These are phyloP conservation scores for Gaertneriomyces sp. DNA, from an alignment of 192 early-diverging fungal species.

Conservation along the genomic window DNA sequence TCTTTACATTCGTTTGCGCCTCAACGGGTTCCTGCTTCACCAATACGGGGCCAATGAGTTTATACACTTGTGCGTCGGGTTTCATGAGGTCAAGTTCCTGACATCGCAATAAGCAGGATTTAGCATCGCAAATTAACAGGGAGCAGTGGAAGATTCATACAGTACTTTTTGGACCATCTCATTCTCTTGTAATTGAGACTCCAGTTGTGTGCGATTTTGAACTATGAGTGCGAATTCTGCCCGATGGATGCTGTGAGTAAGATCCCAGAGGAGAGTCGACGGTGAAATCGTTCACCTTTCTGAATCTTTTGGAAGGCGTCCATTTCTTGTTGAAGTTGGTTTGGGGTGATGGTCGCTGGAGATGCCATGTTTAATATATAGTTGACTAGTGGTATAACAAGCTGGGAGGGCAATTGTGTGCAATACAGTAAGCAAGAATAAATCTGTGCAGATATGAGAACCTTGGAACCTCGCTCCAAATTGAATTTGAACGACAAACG, in stretches of 20 bases:
- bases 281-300: constrained; percentile 46
- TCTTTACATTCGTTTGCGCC: constrained; percentile 83
- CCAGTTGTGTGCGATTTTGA: constrained; percentile 72
- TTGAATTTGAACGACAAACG: no score
- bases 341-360: no score
- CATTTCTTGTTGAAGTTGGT: constrained; percentile 66
- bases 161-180: constrained; percentile 80
- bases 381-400: no score
- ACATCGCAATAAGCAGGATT: not conserved
- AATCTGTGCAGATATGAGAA: no score
- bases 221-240: constrained; percentile 76
- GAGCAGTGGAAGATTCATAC: not conserved
- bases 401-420: no score
- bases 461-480: no score
- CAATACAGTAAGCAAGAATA: no score
- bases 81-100: constrained; percentile 85
- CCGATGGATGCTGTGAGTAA: not conserved
- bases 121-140: not conserved
- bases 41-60: constrained; percentile 92
- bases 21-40: constrained; percentile 89
- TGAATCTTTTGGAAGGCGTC: constrained; percentile 70
- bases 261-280: not conserved
- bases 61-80: constrained; percentile 83
- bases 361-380: no score
- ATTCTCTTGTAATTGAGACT: constrained; percentile 96